Conservation (phyloP, 163 green algal genomes). For the Chloromonas sp. region DNA sequence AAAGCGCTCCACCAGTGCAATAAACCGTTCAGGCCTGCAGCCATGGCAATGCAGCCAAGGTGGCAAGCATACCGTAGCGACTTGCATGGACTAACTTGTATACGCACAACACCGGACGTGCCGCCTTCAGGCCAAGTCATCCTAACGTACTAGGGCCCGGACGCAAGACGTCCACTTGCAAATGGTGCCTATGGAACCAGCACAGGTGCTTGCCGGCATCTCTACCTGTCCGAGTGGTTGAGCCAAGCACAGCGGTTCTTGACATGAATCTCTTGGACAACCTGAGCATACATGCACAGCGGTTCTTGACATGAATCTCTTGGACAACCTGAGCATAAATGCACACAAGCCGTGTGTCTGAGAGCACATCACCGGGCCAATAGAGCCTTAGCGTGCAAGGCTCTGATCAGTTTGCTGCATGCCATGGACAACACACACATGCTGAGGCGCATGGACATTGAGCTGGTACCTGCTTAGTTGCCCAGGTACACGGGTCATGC, state of each 20-base stretch:
- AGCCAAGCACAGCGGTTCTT: constrained; percentile 71
- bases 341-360: neutral
- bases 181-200: too few species aligned
- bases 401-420: too few species aligned
- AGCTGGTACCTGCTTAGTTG: too few species aligned
- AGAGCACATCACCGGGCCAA: neutral
- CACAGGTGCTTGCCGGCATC: too few species aligned
- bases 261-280: constrained; percentile 73
- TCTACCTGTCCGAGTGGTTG: constrained; percentile 11
- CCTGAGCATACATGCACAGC: constrained; percentile 47
- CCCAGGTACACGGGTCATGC: too few species aligned
- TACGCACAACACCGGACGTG: too few species aligned
- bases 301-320: constrained; percentile 80
- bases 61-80: neutral
- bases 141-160: too few species aligned
- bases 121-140: too few species aligned
- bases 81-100: too few species aligned
- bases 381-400: neutral
- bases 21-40: constrained; percentile 51
- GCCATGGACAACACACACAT: too few species aligned
- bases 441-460: too few species aligned
- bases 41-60: constrained; percentile 12
- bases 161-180: too few species aligned
- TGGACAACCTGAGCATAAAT: constrained; percentile 43
- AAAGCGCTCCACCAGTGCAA: constrained; percentile 45